A percentile compares a stretch with the other conserved stretches of the same genome.
Evolutionary conservation across 2,329 filamentous ascomycete species (phyloP).

Genomic region (Aspergillus tubingensis): DNA sequence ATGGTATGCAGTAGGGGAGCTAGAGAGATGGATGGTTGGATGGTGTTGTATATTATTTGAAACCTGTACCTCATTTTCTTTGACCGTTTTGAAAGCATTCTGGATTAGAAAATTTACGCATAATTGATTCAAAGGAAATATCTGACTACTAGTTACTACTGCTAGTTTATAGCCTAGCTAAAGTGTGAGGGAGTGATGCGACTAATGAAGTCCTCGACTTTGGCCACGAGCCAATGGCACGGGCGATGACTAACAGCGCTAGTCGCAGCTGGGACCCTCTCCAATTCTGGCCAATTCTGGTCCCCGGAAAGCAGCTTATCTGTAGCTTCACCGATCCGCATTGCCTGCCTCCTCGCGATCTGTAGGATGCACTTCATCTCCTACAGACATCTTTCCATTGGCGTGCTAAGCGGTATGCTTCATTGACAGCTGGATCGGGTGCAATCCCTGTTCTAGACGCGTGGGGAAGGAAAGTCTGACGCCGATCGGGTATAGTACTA

Average conservation of each 20-base stretch:
- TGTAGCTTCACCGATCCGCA: neutral
- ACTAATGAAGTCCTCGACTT: too few species aligned
- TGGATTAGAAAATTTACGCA: neutral
- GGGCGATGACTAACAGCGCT: neutral
- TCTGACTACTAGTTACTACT: too few species aligned
- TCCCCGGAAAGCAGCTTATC: neutral
- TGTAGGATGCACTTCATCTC: neutral
- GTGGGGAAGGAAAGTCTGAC: neutral
- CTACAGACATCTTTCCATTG: neutral
- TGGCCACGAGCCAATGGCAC: neutral
- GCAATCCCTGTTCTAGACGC: conserved; percentile 1
- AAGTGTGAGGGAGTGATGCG: neutral
- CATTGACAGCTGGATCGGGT: neutral
- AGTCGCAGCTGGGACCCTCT: neutral
- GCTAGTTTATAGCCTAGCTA: too few species aligned
- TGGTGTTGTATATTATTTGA: neutral
- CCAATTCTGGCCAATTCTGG: neutral
- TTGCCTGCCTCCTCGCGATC: neutral
- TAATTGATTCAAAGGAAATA: neutral
- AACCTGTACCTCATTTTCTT: neutral
- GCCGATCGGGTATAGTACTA: neutral
- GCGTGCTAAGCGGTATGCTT: neutral
- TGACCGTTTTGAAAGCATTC: conserved; percentile 2
- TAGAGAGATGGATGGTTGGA: neutral
- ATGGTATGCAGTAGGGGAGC: neutral